Evolutionary conservation across 495 filamentous ascomycete species (phyloP).

Genomic region (Xylaria bambusicola): DNA sequence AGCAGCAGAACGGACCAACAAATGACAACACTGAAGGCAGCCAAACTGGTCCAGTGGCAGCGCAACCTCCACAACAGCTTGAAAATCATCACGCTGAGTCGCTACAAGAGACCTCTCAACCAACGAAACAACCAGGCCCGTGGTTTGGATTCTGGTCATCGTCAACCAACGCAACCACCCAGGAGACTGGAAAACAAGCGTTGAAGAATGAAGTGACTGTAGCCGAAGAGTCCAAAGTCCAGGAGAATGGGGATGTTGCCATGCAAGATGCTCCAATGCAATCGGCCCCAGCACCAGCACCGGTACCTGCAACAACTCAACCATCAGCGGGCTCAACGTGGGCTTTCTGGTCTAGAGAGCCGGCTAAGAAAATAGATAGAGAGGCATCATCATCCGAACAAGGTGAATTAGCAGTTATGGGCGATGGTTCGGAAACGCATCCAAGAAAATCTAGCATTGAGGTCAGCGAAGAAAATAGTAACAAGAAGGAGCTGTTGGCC

Average conservation of each 20-base stretch:
- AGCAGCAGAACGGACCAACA: slow-evolving; percentile 21
- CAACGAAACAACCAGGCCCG: slow-evolving; percentile 38
- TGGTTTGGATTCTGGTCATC: slow-evolving; percentile 58
- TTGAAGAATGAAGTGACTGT: slow-evolving; percentile 22
- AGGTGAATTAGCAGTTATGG: slow-evolving; percentile 70
- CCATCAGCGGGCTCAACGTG: slow-evolving; percentile 64
- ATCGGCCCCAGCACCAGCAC: slow-evolving; percentile 11
- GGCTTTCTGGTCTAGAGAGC: slow-evolving; percentile 82
- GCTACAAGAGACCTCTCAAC: slow-evolving; percentile 24
- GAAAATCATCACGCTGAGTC: slow-evolving; percentile 4
- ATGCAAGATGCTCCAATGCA: slow-evolving; percentile 43
- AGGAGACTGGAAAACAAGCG: slow-evolving; percentile 27
- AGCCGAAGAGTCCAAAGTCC: slow-evolving; percentile 20
- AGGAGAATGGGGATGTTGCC: slow-evolving; percentile 36
- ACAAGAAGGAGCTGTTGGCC: slow-evolving; percentile 38
- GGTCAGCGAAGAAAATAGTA: slow-evolving; percentile 39
- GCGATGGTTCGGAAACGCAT: slow-evolving; percentile 62
- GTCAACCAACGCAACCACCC: slow-evolving; percentile 21
- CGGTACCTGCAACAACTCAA: slow-evolving; percentile 12
- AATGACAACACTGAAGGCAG: slow-evolving; percentile 27
- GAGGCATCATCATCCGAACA: slow-evolving; percentile 40
- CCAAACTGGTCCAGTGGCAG: slow-evolving; percentile 17
- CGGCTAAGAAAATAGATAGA: slow-evolving; percentile 41
- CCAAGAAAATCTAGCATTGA: slow-evolving; percentile 63
- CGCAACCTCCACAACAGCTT: neutral